Conservation (phyloP, 2,329 filamentous ascomycete genomes). For the Bimuria novae-zelandiae region DNA sequence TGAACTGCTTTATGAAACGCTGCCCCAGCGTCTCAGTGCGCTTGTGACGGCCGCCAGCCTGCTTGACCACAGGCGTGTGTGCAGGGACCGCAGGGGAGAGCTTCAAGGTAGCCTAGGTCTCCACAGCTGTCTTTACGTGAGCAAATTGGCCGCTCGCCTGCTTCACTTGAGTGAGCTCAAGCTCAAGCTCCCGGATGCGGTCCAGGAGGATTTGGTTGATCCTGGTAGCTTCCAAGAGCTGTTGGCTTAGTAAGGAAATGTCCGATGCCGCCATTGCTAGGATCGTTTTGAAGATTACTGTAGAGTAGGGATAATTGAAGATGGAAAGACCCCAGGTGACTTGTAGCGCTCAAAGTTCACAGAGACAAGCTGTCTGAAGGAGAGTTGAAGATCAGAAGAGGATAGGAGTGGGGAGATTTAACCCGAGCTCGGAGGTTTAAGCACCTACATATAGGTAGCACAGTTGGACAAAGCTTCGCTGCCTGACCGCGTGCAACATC, state of each 20-base stretch:
- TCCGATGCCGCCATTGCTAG: not conserved
- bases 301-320: not conserved
- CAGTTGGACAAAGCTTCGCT: conserved; percentile 2
- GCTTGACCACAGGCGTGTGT: not conserved
- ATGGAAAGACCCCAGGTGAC: not conserved
- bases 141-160: not conserved
- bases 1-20: conserved; percentile 11
- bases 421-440: not conserved
- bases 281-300: not conserved
- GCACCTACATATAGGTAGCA: not conserved
- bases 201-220: not conserved
- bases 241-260: not conserved
- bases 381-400: not conserved
- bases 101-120: not conserved
- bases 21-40: conserved; percentile 27
- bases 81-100: not conserved
- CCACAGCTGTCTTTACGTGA: no score
- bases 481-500: not conserved
- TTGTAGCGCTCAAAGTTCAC: not conserved
- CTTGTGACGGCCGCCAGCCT: conserved; percentile 14
- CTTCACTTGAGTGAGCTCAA: not conserved
- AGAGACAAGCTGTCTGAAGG: not conserved
- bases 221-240: not conserved
- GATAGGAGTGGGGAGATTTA: not conserved
- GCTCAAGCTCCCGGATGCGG: not conserved